A percentile compares a stretch with the other conserved stretches of the same genome.
phyloP scores from a whole-genome alignment of 1,284 basidiomycete genomes.

The Ustilago tritici region DNA sequence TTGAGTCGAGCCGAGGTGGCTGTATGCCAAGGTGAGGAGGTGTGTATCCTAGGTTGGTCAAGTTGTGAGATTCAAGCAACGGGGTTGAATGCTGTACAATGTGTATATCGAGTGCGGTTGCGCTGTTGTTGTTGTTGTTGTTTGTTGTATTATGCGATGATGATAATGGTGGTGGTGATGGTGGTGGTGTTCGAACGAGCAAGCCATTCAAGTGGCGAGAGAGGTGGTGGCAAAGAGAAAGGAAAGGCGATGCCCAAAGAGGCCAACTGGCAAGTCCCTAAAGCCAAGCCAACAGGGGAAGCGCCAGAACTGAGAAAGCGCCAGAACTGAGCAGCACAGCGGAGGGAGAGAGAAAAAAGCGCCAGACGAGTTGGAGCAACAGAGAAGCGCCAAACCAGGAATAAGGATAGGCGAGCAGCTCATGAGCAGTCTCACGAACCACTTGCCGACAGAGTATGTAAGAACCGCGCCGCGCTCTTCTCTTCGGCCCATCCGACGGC shows the following conservation, averaged over 20 bases:
- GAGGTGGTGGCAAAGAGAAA: slow-evolving; percentile 1
- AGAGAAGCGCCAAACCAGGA: neutral
- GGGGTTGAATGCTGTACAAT: neutral
- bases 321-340: neutral
- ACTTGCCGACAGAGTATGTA: too few species aligned
- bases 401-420: neutral
- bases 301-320: neutral
- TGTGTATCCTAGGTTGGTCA: slow-evolving; percentile 4
- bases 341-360: slow-evolving; percentile 2
- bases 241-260: neutral
- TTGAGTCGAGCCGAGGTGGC: neutral
- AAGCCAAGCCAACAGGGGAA: neutral
- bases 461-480: neutral
- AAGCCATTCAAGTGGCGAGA: neutral
- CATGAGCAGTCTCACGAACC: neutral
- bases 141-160: slow-evolving; percentile 4
- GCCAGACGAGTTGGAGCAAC: slow-evolving; percentile 3
- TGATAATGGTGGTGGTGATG: neutral
- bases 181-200: neutral
- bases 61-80: neutral
- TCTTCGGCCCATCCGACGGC: neutral
- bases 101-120: too few species aligned
- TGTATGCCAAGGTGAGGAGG: neutral
- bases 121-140: neutral
- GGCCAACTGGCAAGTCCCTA: neutral